Conservation (phyloP, 805 yeast genomes). For the Starmerella tilneyi region DNA sequence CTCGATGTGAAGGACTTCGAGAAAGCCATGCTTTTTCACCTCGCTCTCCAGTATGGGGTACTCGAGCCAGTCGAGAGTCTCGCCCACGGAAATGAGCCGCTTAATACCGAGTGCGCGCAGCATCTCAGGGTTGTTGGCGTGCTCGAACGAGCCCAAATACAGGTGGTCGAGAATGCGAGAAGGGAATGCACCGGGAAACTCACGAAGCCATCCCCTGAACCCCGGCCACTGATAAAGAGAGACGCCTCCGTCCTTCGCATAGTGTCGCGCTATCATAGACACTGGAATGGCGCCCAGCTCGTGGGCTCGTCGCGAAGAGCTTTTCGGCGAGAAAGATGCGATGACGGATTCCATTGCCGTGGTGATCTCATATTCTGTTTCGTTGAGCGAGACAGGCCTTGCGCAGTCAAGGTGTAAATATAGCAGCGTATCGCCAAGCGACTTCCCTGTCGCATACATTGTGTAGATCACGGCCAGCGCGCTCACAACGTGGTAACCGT, state of each 20-base stretch:
- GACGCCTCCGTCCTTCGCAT: background rate
- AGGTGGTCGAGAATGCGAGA: slow-evolving; percentile 73
- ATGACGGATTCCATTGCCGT: background rate
- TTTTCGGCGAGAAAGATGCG: background rate
- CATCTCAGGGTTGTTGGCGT: slow-evolving; percentile 63
- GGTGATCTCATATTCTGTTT: background rate
- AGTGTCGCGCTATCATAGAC: background rate
- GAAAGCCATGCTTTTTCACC: slow-evolving; percentile 1
- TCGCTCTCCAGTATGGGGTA: slow-evolving; percentile 12
- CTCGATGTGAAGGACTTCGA: slow-evolving; percentile 49
- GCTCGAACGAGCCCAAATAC: slow-evolving; percentile 72
- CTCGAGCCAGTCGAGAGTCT: slow-evolving; percentile 54
- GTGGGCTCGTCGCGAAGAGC: background rate
- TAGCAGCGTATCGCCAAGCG: slow-evolving; percentile 4
- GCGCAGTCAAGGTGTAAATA: background rate
- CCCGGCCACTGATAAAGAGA: background rate
- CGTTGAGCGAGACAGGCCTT: slow-evolving; percentile 4
- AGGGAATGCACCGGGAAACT: slow-evolving; percentile 60
- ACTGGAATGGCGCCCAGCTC: background rate
- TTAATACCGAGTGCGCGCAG: slow-evolving; percentile 56
- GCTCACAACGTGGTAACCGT: slow-evolving; percentile 88
- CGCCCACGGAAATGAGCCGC: slow-evolving; percentile 80
- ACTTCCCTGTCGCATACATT: slow-evolving; percentile 1
- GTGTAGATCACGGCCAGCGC: slow-evolving; percentile 53
- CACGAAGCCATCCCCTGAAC: background rate